Conservation (phyloP, 306 rosid genomes). For the Sphenostylis stenocarpa region DNA sequence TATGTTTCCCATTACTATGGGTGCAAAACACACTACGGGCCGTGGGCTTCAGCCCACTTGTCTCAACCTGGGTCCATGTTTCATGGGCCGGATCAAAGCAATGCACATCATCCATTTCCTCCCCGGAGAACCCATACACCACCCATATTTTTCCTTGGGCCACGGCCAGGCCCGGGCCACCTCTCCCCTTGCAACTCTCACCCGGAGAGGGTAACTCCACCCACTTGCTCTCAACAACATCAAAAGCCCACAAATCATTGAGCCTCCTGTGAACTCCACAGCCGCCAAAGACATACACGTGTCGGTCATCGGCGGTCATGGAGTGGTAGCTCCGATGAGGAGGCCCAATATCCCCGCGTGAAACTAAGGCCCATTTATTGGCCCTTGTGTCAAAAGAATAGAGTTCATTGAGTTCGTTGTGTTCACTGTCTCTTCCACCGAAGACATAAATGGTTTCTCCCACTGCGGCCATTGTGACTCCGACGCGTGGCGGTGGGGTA, state of each 20-base stretch:
- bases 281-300: constrained; percentile 70
- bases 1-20: constrained; percentile 48
- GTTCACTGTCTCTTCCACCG: constrained; percentile 86
- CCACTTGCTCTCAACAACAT: constrained; percentile 63
- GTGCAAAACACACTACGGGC: constrained; percentile 81
- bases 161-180: constrained; percentile 77
- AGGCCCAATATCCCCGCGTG: constrained; percentile 57
- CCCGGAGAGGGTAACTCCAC: constrained; percentile 57
- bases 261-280: constrained; percentile 81
- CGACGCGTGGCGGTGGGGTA: constrained; percentile 80
- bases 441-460: constrained; percentile 73
- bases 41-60: constrained; percentile 67
- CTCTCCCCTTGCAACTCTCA: constrained; percentile 67
- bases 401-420: constrained; percentile 73
- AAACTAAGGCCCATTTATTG: constrained; percentile 70
- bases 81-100: constrained; percentile 45
- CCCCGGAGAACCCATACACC: constrained; percentile 80
- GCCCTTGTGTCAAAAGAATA: constrained; percentile 71
- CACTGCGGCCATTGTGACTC: constrained; percentile 69
- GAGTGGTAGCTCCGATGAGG: constrained; percentile 90
- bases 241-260: constrained; percentile 85
- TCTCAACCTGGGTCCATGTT: constrained; percentile 71
- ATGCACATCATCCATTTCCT: constrained; percentile 83
- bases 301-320: constrained; percentile 42
- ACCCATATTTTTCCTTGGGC: constrained; percentile 79